Percentiles rank a stretch among this genome's conserved stretches.
These are phyloP conservation scores for Allodekkera sacchari DNA, from an alignment of 805 yeast species.

Conservation along the genomic window DNA sequence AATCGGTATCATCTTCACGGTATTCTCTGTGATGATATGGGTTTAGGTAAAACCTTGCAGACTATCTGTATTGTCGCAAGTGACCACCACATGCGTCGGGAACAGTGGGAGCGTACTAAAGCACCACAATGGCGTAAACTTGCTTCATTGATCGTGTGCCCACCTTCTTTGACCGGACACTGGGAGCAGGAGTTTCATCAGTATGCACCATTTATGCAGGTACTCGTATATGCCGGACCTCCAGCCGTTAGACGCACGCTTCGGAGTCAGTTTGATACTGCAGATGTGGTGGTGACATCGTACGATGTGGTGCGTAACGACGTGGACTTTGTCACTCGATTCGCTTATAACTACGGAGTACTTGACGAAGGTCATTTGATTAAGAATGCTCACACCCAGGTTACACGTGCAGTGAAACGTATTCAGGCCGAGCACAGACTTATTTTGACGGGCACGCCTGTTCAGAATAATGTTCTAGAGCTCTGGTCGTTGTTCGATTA, in stretches of 20 bases:
- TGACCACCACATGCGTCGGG: slow-evolving; percentile 81
- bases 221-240: slow-evolving; percentile 87
- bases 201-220: slow-evolving; percentile 80
- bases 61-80: slow-evolving; percentile 96
- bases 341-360: slow-evolving; percentile 87
- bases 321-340: slow-evolving; percentile 47
- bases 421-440: slow-evolving; percentile 82
- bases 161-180: slow-evolving; percentile 96
- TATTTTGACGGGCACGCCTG: slow-evolving; percentile 93
- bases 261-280: slow-evolving; percentile 39
- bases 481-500: slow-evolving; percentile 97
- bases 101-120: slow-evolving; percentile 52
- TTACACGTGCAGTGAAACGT: slow-evolving; percentile 80
- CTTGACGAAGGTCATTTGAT: slow-evolving; percentile 97
- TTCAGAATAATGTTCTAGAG: slow-evolving; percentile 93
- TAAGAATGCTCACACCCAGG: slow-evolving; percentile 81
- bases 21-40: slow-evolving; percentile 98
- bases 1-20: slow-evolving; percentile 96
- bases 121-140: slow-evolving; percentile 62
- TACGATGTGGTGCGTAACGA: slow-evolving; percentile 97
- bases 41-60: slow-evolving; percentile 93
- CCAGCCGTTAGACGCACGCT: slow-evolving; percentile 62
- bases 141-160: slow-evolving; percentile 86
- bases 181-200: slow-evolving; percentile 95
- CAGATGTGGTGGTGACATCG: slow-evolving; percentile 89